Percentiles rank a stretch among this genome's conserved stretches.
phyloP scores from a whole-genome alignment of 768 basidiomycete genomes.

The Tylopilus subfusipes region DNA sequence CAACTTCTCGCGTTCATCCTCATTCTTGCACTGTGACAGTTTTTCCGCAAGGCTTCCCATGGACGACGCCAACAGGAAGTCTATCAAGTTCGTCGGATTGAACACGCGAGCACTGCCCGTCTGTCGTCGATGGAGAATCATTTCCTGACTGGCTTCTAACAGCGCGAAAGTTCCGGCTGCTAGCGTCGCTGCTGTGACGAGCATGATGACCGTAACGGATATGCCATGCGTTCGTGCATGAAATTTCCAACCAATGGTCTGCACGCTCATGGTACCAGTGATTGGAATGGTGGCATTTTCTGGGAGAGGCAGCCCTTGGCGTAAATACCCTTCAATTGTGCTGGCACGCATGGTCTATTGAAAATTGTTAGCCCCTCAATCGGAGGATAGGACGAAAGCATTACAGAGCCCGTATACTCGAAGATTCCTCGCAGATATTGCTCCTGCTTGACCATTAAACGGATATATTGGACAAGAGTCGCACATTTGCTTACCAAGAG shows the following conservation, averaged over 20 bases:
- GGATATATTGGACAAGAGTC: neutral
- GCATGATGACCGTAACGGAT: neutral
- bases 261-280: neutral
- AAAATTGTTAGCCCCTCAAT: neutral
- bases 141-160: neutral
- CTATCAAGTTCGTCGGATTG: neutral
- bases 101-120: neutral
- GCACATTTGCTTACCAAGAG: neutral
- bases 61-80: neutral
- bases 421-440: neutral
- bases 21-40: neutral
- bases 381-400: neutral
- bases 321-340: too few relatives aligned
- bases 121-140: neutral
- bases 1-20: neutral
- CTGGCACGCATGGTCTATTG: neutral
- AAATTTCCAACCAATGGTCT: neutral
- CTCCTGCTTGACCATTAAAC: neutral
- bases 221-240: neutral
- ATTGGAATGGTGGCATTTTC: neutral
- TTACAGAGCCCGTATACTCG: neutral
- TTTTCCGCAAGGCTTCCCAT: neutral
- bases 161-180: neutral
- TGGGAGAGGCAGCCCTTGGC: neutral
- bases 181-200: neutral